Evolutionary conservation across 805 yeast genomes (phyloP), one percentile per base, ranked within the genome.

Genomic region (Spathaspora gorwiae): DNA sequence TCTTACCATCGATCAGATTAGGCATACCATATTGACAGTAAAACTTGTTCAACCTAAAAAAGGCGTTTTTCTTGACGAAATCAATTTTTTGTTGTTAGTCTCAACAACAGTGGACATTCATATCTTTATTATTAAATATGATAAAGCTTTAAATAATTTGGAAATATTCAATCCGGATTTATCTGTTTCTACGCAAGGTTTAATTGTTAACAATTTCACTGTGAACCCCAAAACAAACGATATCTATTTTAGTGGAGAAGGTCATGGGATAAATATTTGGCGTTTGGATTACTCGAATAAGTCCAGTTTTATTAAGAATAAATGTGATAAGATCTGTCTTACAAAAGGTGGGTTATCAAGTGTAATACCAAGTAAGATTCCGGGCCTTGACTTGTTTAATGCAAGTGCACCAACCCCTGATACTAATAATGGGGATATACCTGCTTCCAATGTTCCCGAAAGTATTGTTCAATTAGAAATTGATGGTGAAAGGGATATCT

Each of bases 281-380:
- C 92, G 88, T 59, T 70, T 94, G 44, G 83, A 80, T 47, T 94
- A 94, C 60, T 78, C 90, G 6, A 85, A 83, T 52, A 78, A 85
- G 26, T 94, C 89, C 40, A 84, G 87, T 44, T 92, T 96, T 87
- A 89, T 89, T 60, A 80, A 83, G 50, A 84, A 87, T 57, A 86
- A 83, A 55, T 87, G 95, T 58, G 81, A 80, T 54, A 90, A 90
- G 62, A 80, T 84, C 35, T 89, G 97, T 61, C 74, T 87, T 45
- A 89, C 97, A 10, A 37, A 81, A 80, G 65, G 79, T 79, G 52
- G 82, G 73, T 57, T 71, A 35, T 59, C 71, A 5, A 56, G 63
- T 31, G 73, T 68, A 3, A 59, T 70, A 27, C 73, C 76, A 12
- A 64, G 55, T 35, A 68, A 61, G 42, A 52, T 62, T 37, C 65